Evolutionary conservation across 352 stramenopile species (phyloP).

Genomic region (Globisporangium nagaii): DNA sequence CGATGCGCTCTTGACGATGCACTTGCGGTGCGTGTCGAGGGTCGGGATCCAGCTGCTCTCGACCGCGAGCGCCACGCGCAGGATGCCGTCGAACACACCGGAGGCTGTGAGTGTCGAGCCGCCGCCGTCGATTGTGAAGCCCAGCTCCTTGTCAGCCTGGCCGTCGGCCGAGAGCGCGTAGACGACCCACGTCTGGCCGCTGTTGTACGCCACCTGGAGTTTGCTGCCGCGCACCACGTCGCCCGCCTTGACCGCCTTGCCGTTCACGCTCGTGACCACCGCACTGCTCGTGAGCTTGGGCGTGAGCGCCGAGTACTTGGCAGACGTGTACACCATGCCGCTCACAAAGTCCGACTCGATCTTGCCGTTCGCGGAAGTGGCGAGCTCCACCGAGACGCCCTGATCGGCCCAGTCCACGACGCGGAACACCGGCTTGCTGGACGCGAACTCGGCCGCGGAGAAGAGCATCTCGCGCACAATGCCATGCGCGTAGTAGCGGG

Average conservation of each 20-base stretch:
- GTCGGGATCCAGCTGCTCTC: conserved; percentile 28
- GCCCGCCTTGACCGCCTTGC: conserved; percentile 10
- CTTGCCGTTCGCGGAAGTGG: conserved; percentile 14
- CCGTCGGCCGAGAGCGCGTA: conserved; percentile 44
- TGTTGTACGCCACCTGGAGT: conserved; percentile 50
- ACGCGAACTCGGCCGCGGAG: conserved; percentile 38
- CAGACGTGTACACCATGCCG: conserved; percentile 59
- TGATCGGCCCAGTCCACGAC: conserved; percentile 54
- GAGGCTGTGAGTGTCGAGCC: conserved; percentile 28
- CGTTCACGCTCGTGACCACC: conserved; percentile 46
- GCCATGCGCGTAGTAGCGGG: conserved; percentile 52
- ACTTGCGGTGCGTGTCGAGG: conserved; percentile 45
- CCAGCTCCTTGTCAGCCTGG: conserved; percentile 31
- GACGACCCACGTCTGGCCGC: conserved; percentile 51
- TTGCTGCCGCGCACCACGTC: conserved; percentile 25
- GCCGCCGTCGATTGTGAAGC: conserved; percentile 24
- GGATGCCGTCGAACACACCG: conserved; percentile 32
- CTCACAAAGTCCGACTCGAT: conserved; percentile 52
- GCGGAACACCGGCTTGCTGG: conserved; percentile 37
- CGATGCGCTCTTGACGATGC: conserved; percentile 32
- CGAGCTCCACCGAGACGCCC: conserved; percentile 45
- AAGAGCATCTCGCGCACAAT: conserved; percentile 48
- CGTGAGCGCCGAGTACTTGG: conserved; percentile 35
- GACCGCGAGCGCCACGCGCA: conserved; percentile 38
- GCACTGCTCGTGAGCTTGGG: conserved; percentile 33